Base-by-base conservation (phyloP, 129 eudicot species). In the Apium graveolens region DNA sequence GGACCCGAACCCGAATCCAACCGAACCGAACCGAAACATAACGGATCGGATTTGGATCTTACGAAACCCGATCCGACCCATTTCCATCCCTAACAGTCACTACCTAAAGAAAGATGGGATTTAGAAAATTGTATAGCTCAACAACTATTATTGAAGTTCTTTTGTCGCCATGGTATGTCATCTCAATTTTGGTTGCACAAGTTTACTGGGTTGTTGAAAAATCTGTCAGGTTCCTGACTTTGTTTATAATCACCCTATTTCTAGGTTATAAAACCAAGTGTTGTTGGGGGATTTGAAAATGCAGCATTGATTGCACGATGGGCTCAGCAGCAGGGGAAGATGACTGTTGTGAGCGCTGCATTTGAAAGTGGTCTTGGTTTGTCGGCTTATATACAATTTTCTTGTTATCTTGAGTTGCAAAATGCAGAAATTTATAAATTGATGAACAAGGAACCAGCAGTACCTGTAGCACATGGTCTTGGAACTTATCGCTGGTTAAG, bases 261-360 rank as follows among this genome's bases (percentile, higher is more conserved):
- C 57, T 82, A 95, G 98, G 97, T 95, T n/a, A 88, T 95, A 76
- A 95, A 95, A 85, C 99, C 99, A 65, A 87, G 90, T 66, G 82
- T 95, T 68, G 91, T 95, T 51, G 98, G 98, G 18, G 98, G 98
- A 62, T 90, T 95, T 63, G 98, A 95, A 82, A 95, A 90, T 80
- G 94, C 99, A 74, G 94, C 92, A 48, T 66, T 84, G 24, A 85
- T 95, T 80, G 94, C 99, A 83, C 81, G 86, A 74, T 95, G 99
- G 99, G 97, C 97, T 79, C 96, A 90, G 79, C 92, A 85, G 42
- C 86, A 90, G 39, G 97, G 94, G 32, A 95, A 95, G 79, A 83
- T 89, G 89, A 78, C 97, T 53, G 90, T 95, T 63, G 76, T 95
- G 18, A 95, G 99, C 76, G 86, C 96, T 76, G 88, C 99, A 39